Conservation (phyloP, 192 early-diverging fungal genomes). For the Backusella luteola region DNA sequence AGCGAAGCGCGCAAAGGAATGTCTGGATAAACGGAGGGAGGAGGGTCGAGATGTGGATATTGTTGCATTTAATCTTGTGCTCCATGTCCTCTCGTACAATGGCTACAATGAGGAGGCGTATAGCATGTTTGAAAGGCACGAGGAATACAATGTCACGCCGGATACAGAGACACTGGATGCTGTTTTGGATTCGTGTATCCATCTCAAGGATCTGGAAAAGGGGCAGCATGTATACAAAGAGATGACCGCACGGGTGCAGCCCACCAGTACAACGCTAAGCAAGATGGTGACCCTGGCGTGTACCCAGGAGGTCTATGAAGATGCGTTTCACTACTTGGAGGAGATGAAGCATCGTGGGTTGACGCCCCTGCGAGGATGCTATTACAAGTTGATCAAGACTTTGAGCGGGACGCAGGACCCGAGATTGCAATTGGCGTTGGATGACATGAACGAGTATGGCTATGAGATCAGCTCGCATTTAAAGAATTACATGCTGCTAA, state of each 20-base stretch:
- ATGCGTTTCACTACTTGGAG: constrained; percentile 69
- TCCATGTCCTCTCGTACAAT: constrained; percentile 43
- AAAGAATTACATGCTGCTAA: constrained; percentile 7
- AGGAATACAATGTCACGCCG: constrained; percentile 34
- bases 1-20: constrained; percentile 36
- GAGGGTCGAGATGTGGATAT: constrained; percentile 47
- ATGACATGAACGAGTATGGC: constrained; percentile 61
- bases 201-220: constrained; percentile 37
- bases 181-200: constrained; percentile 51
- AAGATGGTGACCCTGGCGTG: constrained; percentile 54
- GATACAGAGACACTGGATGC: constrained; percentile 52
- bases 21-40: constrained; percentile 37
- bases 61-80: constrained; percentile 55
- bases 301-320: constrained; percentile 63
- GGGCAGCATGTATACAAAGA: constrained; percentile 46
- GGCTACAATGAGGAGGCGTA: constrained; percentile 42
- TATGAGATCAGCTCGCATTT: constrained; percentile 30
- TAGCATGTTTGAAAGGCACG: constrained; percentile 33
- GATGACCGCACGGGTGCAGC: constrained; percentile 35
- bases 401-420: constrained; percentile 58
- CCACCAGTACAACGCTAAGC: constrained; percentile 47
- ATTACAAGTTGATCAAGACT: constrained; percentile 53
- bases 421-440: constrained; percentile 53
- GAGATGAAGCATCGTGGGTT: constrained; percentile 61
- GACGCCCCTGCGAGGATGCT: constrained; percentile 52